Evolutionary conservation across 306 rosid species (phyloP), one percentile per base, ranked within the genome.

Genomic region (Malus sylvestris): DNA sequence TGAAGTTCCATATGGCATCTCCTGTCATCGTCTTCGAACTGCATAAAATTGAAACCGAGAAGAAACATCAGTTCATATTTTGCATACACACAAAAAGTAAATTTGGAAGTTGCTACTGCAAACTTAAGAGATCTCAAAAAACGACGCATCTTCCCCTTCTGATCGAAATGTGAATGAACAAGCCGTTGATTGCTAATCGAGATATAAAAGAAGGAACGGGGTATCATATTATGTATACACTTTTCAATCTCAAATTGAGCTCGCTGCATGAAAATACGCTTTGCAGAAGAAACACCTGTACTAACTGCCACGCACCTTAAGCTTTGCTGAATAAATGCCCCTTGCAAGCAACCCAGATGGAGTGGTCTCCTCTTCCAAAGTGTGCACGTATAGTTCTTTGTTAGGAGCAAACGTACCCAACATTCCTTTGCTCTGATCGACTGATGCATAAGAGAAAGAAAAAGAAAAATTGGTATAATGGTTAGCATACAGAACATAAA

Each of bases 381-480:
- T 81, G 71, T 88, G 79, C 45, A 79, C 90, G 72, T 90, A 90
- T 3, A 91, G 92, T 22, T 90, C 97, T 73, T 73, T 85, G 8
- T 85, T 89, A 64, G 98, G 98, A 70, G 97, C 97, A 81, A 95
- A 95, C 45, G 98, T 90, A 58, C 98, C 97, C 85, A 95, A 68
- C 98, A 95, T 95, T 81, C 97, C 97, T 79, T 86, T 79, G 81
- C 88, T 90, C 67, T 88, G 90, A 75, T 95, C 97, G 82, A 95
- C 98, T 95, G 87, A 83, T 69, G 32, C 72, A 55, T 29, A 53
- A 52, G 5, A 64, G 3, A 12, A 7, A 6, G n/a, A 12, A n/a
- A 66, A 64, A 22, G 16, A 66, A 64, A 64, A 29, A 5, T 51
- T 18, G 55, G 40, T 29, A 72, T 32, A 57, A 73, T 16, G 8